A percentile compares a stretch with the other conserved stretches of the same genome.
Conservation (phyloP, 2,329 filamentous ascomycete species). For the Fusarium napiforme region DNA sequence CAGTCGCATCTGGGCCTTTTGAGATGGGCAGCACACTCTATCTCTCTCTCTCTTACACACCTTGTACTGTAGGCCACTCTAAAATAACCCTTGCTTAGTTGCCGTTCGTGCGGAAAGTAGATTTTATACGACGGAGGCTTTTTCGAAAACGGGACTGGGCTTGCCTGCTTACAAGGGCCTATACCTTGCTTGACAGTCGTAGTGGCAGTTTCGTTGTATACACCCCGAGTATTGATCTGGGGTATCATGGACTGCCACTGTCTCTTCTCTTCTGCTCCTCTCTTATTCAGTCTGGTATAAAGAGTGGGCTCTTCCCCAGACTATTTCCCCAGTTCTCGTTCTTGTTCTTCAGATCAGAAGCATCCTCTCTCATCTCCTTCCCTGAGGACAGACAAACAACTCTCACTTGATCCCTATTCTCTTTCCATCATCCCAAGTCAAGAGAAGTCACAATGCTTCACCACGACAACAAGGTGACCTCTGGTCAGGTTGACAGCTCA, state of each 20-base stretch:
- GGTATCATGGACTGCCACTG: background rate
- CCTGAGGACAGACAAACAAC: constrained; percentile 27
- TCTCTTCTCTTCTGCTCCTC: background rate
- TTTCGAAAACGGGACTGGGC: constrained; percentile 22
- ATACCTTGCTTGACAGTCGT: constrained; percentile 18
- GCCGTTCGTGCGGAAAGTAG: constrained; percentile 37
- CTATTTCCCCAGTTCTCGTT: constrained; percentile 31
- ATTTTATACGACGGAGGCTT: constrained; percentile 27
- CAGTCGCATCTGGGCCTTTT: constrained; percentile 1
- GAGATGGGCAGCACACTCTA: constrained; percentile 22
- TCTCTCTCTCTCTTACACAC: background rate
- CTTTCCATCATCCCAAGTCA: background rate
- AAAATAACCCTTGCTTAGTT: constrained; percentile 32
- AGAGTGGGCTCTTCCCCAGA: constrained; percentile 40
- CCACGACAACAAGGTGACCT: constrained; percentile 24
- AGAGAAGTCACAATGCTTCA: constrained; percentile 35
- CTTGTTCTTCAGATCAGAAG: constrained; percentile 39
- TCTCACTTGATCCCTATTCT: background rate
- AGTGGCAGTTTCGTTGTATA: background rate
- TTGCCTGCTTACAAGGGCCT: background rate
- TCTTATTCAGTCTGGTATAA: constrained; percentile 27
- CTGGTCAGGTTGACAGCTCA: constrained; percentile 35
- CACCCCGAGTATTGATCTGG: background rate
- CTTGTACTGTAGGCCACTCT: background rate
- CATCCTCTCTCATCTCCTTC: constrained; percentile 32